Conservation (phyloP, 2,329 filamentous ascomycete genomes). For the Fonsecaea pedrosoi region DNA sequence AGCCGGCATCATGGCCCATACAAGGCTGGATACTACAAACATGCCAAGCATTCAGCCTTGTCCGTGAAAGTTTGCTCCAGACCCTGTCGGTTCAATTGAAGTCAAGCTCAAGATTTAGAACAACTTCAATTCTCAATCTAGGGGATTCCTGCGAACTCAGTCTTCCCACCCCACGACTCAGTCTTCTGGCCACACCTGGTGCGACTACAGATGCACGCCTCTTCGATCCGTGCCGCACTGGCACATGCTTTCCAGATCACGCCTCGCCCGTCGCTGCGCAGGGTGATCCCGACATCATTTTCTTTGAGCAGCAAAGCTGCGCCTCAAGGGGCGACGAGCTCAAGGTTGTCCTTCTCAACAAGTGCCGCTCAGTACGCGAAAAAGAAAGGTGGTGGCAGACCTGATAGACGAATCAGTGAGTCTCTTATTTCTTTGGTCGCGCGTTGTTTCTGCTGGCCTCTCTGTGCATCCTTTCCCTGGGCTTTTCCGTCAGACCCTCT, state of each 20-base stretch:
- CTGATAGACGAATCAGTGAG: slow-evolving; percentile 56
- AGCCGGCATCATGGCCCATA: neutral
- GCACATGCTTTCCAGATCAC: slow-evolving; percentile 55
- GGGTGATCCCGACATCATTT: slow-evolving; percentile 23
- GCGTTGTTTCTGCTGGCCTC: slow-evolving; percentile 5
- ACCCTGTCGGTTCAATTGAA: neutral
- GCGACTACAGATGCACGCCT: slow-evolving; percentile 43
- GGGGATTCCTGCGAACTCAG: neutral
- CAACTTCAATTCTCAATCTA: neutral
- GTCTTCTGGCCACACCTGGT: neutral
- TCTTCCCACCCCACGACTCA: neutral
- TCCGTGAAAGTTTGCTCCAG: slow-evolving; percentile 13
- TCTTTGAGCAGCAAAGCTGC: slow-evolving; percentile 45
- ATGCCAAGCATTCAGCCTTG: slow-evolving; percentile 28
- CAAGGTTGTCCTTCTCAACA: slow-evolving; percentile 47
- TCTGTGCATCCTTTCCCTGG: neutral
- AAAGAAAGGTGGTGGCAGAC: slow-evolving; percentile 38
- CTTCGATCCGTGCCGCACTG: slow-evolving; percentile 52
- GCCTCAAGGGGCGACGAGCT: neutral
- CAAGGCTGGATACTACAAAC: slow-evolving; percentile 17
- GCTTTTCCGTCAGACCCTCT: neutral
- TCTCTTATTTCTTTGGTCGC: slow-evolving; percentile 28
- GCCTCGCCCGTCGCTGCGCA: slow-evolving; percentile 40
- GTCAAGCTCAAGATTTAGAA: neutral
- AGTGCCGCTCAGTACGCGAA: slow-evolving; percentile 50